Evolutionary conservation across 805 yeast genomes (phyloP), one percentile per base, ranked within the genome.

Genomic region (Metahyphopichia silvanorum): DNA sequence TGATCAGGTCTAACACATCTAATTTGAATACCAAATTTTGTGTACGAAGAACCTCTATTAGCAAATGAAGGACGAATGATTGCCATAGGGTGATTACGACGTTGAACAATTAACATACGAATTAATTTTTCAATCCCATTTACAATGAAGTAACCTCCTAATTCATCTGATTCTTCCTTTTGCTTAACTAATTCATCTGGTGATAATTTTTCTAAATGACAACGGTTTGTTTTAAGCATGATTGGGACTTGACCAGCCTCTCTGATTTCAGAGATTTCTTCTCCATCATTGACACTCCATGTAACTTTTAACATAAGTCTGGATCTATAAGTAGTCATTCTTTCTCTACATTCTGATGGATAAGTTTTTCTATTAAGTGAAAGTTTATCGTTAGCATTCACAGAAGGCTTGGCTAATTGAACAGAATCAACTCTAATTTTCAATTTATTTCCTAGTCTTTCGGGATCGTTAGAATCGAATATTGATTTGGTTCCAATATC

Each of bases 91-190:
- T 98, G 98, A 39, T 93, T 81, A 60, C 99, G 79, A 65, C 93
- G 98, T 66, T 93, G 99, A 20, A 98, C 99, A 69, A 93, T 93
- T 53, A 93, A 71, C 35, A 93, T 98, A n/a, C n/a, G n/a, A n/a
- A n/a, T n/a, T n/a, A n/a, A n/a, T 61, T 93, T 93, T 60, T 93
- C 99, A 14, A 96, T 87, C 51, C 99, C 99, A 67, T 93, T 93
- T 55, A 93, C 93, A 48, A 93, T 89, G 57, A 93, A 93, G 63
- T 93, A 93, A 42, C 99, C 99, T 61, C 99, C 99, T 93, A 93
- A 95, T 73, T 93, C 99, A 63, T 86, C 93, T 19, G 98, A 98
- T 67, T 98, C 93, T 66, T 93, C 99, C 63, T 93, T 89, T 55
- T 93, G 76, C 50, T 88, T 94, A 64, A 88, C 93, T 52, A 89